Evolutionary conservation across 179 eudicot genomes (phyloP), one percentile per base, ranked within the genome.

Genomic region (Sideroxylon spinosum): DNA sequence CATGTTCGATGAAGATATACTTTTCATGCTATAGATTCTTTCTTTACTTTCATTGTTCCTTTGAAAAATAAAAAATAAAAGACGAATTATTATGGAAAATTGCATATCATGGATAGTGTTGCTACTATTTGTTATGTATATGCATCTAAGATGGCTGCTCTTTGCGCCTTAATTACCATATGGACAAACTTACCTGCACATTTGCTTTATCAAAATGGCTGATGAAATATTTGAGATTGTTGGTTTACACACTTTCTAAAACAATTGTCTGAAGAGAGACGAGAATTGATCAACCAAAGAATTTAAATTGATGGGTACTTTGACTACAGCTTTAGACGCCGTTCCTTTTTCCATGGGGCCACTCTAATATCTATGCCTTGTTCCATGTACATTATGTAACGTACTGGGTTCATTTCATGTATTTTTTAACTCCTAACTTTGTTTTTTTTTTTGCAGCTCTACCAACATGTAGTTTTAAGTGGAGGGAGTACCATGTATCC

Each of bases 401-500:
- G 48, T 23, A 23, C 50, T 32, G 26, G 55, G 68, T 66, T 55
- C 74, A 26, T 80, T 25, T 66, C 26, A 66, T 28, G n/a, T 57
- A 57, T 2, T 46, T 25, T 71, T 49, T 69, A 59, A 68, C 78
- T 80, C 60, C 44, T 72, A 60, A 32, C 4, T 60, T 76, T 53
- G n/a, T 78, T 75, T 68, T 75, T 8, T 64, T 79, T 76, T 86
- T 82, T 81, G 89, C 97, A 95, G 98, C 98, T 95, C 80, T 95
- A 95, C 82, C 98, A 95, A 80, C 98, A 93, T 78, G 93, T 95
- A 76, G 98, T 95, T 83, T 76, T 95, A 77, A 95, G 98, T 81
- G 98, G 98, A 64, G 98, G 98, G 75, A 95, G 98, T 81, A 93
- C 99, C 53, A 95, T 95, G 98, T 95, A 93, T 83, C 99, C 99